These are phyloP conservation scores for Arthrobotrys pseudoclavata DNA, from an alignment of 2,329 filamentous ascomycete species.

Conservation along the genomic window DNA sequence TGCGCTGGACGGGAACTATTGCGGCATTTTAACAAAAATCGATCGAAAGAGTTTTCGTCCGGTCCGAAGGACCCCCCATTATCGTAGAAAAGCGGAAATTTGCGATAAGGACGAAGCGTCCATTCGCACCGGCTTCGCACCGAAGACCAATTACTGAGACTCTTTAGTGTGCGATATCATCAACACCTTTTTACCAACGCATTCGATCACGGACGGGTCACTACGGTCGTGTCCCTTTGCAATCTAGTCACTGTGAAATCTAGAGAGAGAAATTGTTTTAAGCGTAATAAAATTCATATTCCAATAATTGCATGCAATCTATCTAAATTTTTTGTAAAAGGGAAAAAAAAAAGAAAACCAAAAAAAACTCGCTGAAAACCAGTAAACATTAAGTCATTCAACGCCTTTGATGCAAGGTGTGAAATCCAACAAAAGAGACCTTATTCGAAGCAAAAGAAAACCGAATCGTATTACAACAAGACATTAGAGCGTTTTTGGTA, in stretches of 20 bases:
- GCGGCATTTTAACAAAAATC: background rate
- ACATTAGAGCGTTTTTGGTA: slow-evolving; percentile 60
- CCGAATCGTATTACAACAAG: slow-evolving; percentile 53
- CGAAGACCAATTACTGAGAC: background rate
- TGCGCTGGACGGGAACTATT: background rate
- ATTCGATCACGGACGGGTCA: background rate
- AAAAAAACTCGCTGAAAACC: slow-evolving; percentile 4
- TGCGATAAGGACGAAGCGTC: background rate
- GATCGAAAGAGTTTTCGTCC: background rate
- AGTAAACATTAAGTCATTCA: slow-evolving; percentile 37
- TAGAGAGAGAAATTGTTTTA: background rate
- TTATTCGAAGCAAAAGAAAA: slow-evolving; percentile 35
- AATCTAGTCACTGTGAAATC: background rate
- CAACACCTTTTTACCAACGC: background rate
- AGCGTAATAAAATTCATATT: slow-evolving; percentile 5
- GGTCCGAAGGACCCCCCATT: background rate
- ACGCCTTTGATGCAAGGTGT: slow-evolving; percentile 58
- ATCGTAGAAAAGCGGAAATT: background rate
- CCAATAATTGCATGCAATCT: slow-evolving; percentile 57
- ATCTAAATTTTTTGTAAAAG: slow-evolving; percentile 60
- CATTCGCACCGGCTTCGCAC: background rate
- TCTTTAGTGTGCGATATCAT: no score
- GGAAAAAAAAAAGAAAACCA: slow-evolving; percentile 16
- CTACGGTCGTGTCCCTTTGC: background rate
- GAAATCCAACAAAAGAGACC: slow-evolving; percentile 29